These are phyloP conservation scores for Chaetomiaceae sp. DNA, from an alignment of 2,329 filamentous ascomycete genomes.

Conservation along the genomic window DNA sequence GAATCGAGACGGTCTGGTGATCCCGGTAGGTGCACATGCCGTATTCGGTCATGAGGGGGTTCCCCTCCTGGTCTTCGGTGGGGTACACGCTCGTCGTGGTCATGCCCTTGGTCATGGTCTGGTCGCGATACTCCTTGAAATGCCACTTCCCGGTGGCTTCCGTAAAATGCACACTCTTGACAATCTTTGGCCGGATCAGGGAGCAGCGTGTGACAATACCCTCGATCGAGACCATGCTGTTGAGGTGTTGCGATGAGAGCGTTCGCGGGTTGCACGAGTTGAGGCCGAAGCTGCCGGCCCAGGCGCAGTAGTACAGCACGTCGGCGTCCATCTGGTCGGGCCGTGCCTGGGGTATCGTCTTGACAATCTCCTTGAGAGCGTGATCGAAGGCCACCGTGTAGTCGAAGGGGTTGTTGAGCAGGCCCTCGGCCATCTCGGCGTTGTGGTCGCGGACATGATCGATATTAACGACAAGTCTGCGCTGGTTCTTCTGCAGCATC, in stretches of 20 bases:
- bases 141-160: constrained; percentile 82
- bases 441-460: constrained; percentile 91
- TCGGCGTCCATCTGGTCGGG: constrained; percentile 73
- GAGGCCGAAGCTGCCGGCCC: constrained; percentile 90
- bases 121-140: constrained; percentile 86
- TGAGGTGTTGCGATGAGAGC: constrained; percentile 80
- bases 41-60: constrained; percentile 90
- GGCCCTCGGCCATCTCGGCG: constrained; percentile 68
- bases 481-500: constrained; percentile 65
- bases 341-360: constrained; percentile 70
- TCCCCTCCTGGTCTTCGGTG: constrained; percentile 87
- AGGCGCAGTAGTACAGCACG: constrained; percentile 92
- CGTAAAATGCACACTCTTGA: constrained; percentile 96
- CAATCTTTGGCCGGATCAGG: constrained; percentile 91
- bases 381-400: constrained; percentile 83
- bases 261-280: constrained; percentile 93
- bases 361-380: constrained; percentile 83
- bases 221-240: constrained; percentile 95
- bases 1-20: constrained; percentile 95
- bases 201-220: constrained; percentile 97
- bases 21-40: constrained; percentile 94
- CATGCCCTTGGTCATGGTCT: constrained; percentile 92
- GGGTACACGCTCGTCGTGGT: constrained; percentile 91
- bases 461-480: constrained; percentile 67
- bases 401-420: constrained; percentile 84